These are phyloP conservation scores for Pelargonium cotyledonis DNA, from an alignment of 441 rosid genomes.

Conservation along the genomic window DNA sequence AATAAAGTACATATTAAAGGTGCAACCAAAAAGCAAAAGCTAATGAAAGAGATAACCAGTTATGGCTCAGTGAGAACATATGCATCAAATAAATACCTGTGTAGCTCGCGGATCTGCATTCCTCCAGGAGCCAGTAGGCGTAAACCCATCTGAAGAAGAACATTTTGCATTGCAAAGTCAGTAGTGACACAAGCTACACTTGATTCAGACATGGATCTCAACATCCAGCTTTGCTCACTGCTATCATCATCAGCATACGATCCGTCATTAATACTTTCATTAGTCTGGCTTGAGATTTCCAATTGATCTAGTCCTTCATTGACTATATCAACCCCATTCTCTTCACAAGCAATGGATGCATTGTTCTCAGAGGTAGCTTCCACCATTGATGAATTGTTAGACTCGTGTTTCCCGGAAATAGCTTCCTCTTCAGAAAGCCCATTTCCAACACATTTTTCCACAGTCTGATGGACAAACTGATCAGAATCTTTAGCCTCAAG, in stretches of 20 bases:
- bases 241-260: slow-evolving; percentile 55
- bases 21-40: slow-evolving; percentile 3
- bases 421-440: slow-evolving; percentile 40
- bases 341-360: slow-evolving; percentile 24
- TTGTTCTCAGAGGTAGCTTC: slow-evolving; percentile 21
- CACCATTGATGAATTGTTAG: slow-evolving; percentile 10
- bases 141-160: slow-evolving; percentile 91
- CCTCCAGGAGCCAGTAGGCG: slow-evolving; percentile 85
- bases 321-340: slow-evolving; percentile 24
- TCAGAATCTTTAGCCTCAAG: slow-evolving; percentile 19
- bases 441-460: slow-evolving; percentile 25
- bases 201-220: slow-evolving; percentile 83
- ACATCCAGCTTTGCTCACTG: slow-evolving; percentile 80
- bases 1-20: not conserved
- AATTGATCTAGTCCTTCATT: slow-evolving; percentile 32
- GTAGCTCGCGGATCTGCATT: slow-evolving; percentile 77
- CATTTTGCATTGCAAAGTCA: slow-evolving; percentile 96
- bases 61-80: not conserved
- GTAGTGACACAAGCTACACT: slow-evolving; percentile 86
- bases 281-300: slow-evolving; percentile 49
- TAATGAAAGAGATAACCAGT: not conserved
- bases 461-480: slow-evolving; percentile 19
- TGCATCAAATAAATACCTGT: slow-evolving; percentile 40
- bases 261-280: slow-evolving; percentile 39
- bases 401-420: slow-evolving; percentile 20